A percentile compares a stretch with the other conserved stretches of the same genome.
Conservation (phyloP, 352 stramenopile genomes). For the Achlya hypogyna region DNA sequence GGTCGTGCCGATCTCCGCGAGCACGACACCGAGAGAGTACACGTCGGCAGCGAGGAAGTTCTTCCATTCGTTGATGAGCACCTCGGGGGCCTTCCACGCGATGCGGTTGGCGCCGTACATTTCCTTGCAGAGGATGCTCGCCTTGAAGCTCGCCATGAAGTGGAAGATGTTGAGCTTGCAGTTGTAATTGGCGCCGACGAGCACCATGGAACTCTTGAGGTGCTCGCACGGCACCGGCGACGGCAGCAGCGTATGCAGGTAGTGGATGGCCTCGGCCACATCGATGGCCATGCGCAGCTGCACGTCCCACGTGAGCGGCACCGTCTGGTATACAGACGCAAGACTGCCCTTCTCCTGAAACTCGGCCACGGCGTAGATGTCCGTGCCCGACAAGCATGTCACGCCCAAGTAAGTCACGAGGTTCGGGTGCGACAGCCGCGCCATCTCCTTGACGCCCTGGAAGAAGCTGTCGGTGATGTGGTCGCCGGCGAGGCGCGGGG, state of each 20-base stretch:
- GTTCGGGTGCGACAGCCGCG: constrained; percentile 48
- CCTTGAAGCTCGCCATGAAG: constrained; percentile 14
- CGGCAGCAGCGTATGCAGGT: constrained; percentile 11
- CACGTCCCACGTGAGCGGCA: constrained; percentile 45
- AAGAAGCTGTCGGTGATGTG: constrained; percentile 20
- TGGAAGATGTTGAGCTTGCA: constrained; percentile 18
- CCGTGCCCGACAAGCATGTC: constrained; percentile 60
- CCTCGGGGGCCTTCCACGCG: constrained; percentile 13
- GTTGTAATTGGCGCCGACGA: not conserved
- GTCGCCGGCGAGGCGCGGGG: constrained; percentile 12
- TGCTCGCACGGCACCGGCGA: constrained; percentile 4
- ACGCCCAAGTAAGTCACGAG: constrained; percentile 57
- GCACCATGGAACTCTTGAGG: constrained; percentile 4
- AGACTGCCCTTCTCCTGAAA: constrained; percentile 69
- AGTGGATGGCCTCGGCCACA: constrained; percentile 22
- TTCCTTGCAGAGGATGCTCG: constrained; percentile 5
- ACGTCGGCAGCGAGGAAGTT: constrained; percentile 18
- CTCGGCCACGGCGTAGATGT: constrained; percentile 64
- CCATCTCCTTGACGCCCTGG: constrained; percentile 24
- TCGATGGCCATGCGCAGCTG: constrained; percentile 46
- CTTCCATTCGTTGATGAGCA: constrained; percentile 11
- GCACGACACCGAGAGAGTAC: constrained; percentile 18
- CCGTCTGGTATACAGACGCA: constrained; percentile 22
- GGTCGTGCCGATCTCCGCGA: constrained; percentile 16
- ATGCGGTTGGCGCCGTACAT: constrained; percentile 15